Percentiles rank a stretch among this genome's conserved stretches.
These are phyloP conservation scores for Fistulifera pelliculosa DNA, from an alignment of 108 stramenopile species.

Conservation along the genomic window DNA sequence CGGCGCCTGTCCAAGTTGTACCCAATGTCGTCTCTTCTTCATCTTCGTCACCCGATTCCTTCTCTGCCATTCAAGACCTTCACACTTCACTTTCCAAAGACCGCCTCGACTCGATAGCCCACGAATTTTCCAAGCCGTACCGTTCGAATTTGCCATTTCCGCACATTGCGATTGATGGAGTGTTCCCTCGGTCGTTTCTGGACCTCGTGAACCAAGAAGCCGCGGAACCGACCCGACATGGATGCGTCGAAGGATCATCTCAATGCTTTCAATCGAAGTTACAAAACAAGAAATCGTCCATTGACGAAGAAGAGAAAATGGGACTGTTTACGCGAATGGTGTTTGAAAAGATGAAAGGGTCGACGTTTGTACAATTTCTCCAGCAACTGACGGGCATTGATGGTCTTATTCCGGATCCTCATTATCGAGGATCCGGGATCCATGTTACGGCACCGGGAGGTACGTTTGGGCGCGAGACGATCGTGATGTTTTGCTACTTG, in stretches of 20 bases:
- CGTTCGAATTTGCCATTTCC: slow-evolving; percentile 1
- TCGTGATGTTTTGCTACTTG: too few relatives aligned
- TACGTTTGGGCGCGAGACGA: neutral
- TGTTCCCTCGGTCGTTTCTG: slow-evolving; percentile 4
- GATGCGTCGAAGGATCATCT: slow-evolving; percentile 1
- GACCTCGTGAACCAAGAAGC: neutral
- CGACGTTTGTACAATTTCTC: slow-evolving; percentile 10
- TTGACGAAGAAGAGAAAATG: slow-evolving; percentile 8
- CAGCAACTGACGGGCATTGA: slow-evolving; percentile 15
- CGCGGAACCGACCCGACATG: neutral
- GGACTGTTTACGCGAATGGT: slow-evolving; percentile 4
- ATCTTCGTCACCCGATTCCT: too few relatives aligned
- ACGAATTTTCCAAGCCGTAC: neutral
- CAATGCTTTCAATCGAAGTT: neutral
- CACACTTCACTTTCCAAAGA: too few relatives aligned
- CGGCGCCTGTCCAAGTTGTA: too few relatives aligned
- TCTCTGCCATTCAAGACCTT: too few relatives aligned
- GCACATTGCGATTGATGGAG: slow-evolving; percentile 11
- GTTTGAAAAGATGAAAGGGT: slow-evolving; percentile 4
- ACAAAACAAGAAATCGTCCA: slow-evolving; percentile 11
- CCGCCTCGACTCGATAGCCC: too few relatives aligned
- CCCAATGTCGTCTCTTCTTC: too few relatives aligned
- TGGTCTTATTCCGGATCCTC: slow-evolving; percentile 24
- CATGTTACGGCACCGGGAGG: slow-evolving; percentile 26
- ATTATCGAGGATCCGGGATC: slow-evolving; percentile 18